These are phyloP conservation scores for Aspergillus tubingensis DNA, from an alignment of 2,329 filamentous ascomycete species.

Conservation along the genomic window DNA sequence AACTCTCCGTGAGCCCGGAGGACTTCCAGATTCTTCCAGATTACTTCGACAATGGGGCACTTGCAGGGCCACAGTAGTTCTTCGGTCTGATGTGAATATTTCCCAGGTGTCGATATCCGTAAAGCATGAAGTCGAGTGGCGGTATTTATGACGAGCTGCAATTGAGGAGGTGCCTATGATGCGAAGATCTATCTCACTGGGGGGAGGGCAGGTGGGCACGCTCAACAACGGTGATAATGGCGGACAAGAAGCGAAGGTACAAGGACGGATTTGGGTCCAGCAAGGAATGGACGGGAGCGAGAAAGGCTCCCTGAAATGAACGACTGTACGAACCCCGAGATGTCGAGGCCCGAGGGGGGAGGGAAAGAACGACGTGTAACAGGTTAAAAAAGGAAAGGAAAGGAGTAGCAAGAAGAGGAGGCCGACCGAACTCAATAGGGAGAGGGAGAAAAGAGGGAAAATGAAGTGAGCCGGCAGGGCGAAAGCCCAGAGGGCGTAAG, in stretches of 20 bases:
- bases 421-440: slow-evolving; percentile 17
- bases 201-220: background rate
- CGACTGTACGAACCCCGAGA: slow-evolving; percentile 14
- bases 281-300: slow-evolving; percentile 32
- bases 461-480: slow-evolving; percentile 1
- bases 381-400: slow-evolving; percentile 1
- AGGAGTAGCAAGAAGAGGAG: slow-evolving; percentile 6
- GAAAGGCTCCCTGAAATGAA: slow-evolving; percentile 19
- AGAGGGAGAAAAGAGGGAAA: slow-evolving; percentile 15
- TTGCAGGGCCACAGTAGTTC: background rate
- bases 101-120: background rate
- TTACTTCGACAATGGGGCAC: background rate
- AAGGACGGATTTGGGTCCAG: slow-evolving; percentile 4
- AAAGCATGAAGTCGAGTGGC: slow-evolving; percentile 4
- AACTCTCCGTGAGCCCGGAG: background rate
- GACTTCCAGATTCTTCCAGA: background rate
- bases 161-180: background rate
- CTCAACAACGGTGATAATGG: background rate
- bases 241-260: slow-evolving; percentile 11
- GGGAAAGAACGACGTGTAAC: slow-evolving; percentile 11
- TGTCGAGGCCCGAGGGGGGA: slow-evolving; percentile 10
- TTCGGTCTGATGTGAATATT: background rate
- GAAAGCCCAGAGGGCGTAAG: slow-evolving; percentile 1
- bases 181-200: background rate
- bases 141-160: background rate